Evolutionary conservation across 1,284 basidiomycete species (phyloP).

Genomic region (Apiotrichum akiyoshidainum): DNA sequence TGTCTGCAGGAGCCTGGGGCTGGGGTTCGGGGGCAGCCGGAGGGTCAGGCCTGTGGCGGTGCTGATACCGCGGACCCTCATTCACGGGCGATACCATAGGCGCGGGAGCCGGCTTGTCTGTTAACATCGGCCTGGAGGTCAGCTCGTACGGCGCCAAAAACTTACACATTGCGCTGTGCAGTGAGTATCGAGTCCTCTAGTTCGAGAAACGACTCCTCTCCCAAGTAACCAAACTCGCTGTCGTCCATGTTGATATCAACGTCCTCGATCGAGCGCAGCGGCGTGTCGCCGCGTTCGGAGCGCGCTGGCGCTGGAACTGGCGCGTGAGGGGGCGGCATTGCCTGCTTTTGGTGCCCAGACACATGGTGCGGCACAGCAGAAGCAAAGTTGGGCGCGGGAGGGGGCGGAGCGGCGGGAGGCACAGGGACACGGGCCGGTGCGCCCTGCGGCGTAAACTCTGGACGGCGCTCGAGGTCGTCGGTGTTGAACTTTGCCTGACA

Average conservation of each 20-base stretch:
- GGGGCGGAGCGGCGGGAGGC: neutral
- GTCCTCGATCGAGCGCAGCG: slow-evolving; percentile 31
- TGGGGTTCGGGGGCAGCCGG: slow-evolving; percentile 9
- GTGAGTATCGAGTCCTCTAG: slow-evolving; percentile 20
- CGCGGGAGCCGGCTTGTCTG: neutral
- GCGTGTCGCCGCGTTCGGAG: slow-evolving; percentile 13
- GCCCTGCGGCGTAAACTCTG: slow-evolving; percentile 60
- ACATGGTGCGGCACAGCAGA: slow-evolving; percentile 25
- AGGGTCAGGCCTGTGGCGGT: slow-evolving; percentile 41
- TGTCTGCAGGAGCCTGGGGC: neutral
- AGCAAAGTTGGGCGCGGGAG: slow-evolving; percentile 18
- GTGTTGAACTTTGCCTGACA: slow-evolving; percentile 73
- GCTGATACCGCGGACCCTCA: slow-evolving; percentile 30
- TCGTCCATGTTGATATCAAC: slow-evolving; percentile 24
- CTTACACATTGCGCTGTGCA: slow-evolving; percentile 14
- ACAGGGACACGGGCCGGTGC: neutral
- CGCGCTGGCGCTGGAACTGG: neutral
- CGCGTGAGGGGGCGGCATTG: slow-evolving; percentile 4
- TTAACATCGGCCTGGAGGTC: slow-evolving; percentile 11
- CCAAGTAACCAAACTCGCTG: slow-evolving; percentile 26
- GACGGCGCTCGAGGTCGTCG: slow-evolving; percentile 67
- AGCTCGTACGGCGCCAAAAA: neutral
- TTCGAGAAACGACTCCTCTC: slow-evolving; percentile 33
- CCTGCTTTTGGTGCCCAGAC: slow-evolving; percentile 12
- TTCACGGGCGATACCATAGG: neutral